Percentiles rank a stretch among this genome's conserved stretches.
Evolutionary conservation across 1,284 basidiomycete genomes (phyloP).

Genomic region (Boletus chippewaensis): DNA sequence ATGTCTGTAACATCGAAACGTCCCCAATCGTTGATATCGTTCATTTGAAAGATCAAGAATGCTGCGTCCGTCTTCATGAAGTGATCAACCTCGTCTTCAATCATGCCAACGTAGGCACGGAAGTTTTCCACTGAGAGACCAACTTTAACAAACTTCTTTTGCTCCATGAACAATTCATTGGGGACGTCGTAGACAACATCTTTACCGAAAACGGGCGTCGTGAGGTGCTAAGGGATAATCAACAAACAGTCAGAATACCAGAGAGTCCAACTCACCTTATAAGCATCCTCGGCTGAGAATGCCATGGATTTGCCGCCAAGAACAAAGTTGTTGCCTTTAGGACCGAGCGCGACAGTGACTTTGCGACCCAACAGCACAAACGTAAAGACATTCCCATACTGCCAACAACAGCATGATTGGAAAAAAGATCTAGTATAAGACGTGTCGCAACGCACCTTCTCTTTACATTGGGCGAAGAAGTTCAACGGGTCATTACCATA

Average conservation of each 20-base stretch:
- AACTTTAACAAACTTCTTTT: conserved; percentile 96
- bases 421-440: not conserved
- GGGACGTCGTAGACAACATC: conserved; percentile 98
- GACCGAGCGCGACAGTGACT: conserved; percentile 87
- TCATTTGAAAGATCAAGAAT: conserved; percentile 57
- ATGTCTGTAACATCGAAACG: conserved; percentile 68
- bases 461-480: conserved; percentile 69
- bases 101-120: conserved; percentile 85
- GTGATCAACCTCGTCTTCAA: conserved; percentile 75
- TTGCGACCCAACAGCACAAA: conserved; percentile 86
- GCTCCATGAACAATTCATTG: conserved; percentile 97
- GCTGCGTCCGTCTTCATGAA: conserved; percentile 59
- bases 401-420: conserved; percentile 2
- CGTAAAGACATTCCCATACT: conserved; percentile 85
- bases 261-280: conserved; percentile 55
- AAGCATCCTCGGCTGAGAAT: conserved; percentile 95
- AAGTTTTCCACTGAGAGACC: conserved; percentile 92
- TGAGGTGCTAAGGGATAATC: conserved; percentile 57
- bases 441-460: conserved; percentile 65
- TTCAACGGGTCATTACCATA: conserved; percentile 79
- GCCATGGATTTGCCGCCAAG: conserved; percentile 90
- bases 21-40: conserved; percentile 66
- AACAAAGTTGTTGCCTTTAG: conserved; percentile 92
- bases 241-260: not conserved
- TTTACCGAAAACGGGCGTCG: conserved; percentile 92